These are phyloP conservation scores for Aurantiochytrium sp. DNA, from an alignment of 108 stramenopile genomes.

Conservation along the genomic window DNA sequence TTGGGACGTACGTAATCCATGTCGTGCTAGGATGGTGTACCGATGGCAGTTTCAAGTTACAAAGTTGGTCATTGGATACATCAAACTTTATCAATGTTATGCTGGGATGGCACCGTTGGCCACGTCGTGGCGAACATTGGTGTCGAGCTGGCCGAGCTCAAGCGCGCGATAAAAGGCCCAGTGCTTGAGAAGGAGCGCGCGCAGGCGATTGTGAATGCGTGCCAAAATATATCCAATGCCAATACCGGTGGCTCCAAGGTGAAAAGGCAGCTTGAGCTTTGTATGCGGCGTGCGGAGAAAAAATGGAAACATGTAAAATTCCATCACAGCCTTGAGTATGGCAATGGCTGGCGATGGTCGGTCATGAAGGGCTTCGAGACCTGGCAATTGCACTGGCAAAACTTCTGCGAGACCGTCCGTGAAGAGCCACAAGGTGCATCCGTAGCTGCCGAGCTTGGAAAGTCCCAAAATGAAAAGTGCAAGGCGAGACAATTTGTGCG, in stretches of 20 bases:
- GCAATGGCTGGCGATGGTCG: not conserved
- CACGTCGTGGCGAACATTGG: not conserved
- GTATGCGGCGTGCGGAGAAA: not conserved
- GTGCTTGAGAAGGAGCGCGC: not conserved
- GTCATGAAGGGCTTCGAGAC: not conserved
- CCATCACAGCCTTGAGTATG: not conserved
- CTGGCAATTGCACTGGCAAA: not conserved
- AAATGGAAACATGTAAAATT: not conserved
- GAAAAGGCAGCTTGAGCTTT: not conserved
- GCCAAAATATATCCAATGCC: not conserved
- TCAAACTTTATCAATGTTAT: not conserved
- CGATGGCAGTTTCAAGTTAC: not conserved
- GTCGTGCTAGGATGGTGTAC: no score
- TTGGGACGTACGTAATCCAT: no score
- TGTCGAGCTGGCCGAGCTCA: slow-evolving; percentile 12
- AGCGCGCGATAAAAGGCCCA: not conserved
- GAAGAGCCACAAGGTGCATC: slow-evolving; percentile 11
- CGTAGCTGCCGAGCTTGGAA: slow-evolving; percentile 1
- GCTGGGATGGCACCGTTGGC: not conserved
- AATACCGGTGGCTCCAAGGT: not conserved
- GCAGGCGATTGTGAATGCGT: not conserved
- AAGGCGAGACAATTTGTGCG: not conserved
- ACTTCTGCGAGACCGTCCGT: not conserved
- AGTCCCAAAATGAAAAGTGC: not conserved
- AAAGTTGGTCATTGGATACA: not conserved